Evolutionary conservation across 768 basidiomycete species (phyloP).

Genomic region (Boletellus ananas): DNA sequence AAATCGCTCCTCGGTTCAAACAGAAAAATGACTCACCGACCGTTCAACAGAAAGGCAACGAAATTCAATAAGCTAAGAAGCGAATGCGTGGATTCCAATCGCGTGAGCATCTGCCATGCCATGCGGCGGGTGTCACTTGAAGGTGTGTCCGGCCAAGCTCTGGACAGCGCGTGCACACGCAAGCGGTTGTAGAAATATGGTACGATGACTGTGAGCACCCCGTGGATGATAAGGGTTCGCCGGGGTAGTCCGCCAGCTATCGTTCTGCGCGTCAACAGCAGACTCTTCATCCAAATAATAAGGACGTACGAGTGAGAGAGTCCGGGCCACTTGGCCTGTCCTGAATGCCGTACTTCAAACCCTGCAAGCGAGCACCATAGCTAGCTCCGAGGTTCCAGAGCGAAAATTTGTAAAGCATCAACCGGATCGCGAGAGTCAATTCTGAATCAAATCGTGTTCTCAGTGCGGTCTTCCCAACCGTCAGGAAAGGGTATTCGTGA

Average conservation of each 20-base stretch:
- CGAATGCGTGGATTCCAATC: conserved; percentile 64
- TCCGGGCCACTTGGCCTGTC: conserved; percentile 1
- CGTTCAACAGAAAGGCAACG: conserved; percentile 79
- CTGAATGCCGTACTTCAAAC: conserved; percentile 53
- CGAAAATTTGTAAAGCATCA: conserved; percentile 76
- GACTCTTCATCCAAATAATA: background rate
- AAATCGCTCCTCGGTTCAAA: background rate
- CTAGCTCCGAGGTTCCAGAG: conserved; percentile 77
- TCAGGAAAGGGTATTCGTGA: conserved; percentile 12
- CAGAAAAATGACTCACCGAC: conserved; percentile 52
- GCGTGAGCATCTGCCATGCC: conserved; percentile 66
- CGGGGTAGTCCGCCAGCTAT: conserved; percentile 66
- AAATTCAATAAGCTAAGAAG: conserved; percentile 71
- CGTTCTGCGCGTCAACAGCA: background rate
- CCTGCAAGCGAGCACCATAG: conserved; percentile 83
- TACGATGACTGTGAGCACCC: conserved; percentile 64
- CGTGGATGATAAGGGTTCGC: conserved; percentile 60
- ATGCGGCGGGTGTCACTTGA: conserved; percentile 69
- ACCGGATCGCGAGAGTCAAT: conserved; percentile 62
- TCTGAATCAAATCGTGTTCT: conserved; percentile 71
- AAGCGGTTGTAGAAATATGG: conserved; percentile 79
- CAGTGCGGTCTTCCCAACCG: conserved; percentile 45
- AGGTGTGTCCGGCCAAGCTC: conserved; percentile 90
- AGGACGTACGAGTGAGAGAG: conserved; percentile 23
- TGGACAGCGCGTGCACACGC: conserved; percentile 70